Evolutionary conservation across 2,329 filamentous ascomycete genomes (phyloP), one percentile per base, ranked within the genome.

Genomic region (Talaromyces sp.): DNA sequence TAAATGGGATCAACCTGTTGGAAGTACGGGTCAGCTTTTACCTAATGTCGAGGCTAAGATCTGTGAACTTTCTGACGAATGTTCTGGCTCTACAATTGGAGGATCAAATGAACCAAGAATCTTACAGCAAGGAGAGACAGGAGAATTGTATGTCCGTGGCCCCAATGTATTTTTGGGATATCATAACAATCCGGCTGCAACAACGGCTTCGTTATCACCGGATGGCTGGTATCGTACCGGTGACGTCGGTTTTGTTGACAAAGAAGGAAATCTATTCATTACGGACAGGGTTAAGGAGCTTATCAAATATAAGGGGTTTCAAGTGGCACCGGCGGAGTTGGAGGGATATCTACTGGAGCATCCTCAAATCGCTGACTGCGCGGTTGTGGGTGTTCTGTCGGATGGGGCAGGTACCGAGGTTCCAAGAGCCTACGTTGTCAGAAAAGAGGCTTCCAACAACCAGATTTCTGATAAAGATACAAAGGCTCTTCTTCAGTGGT

Each of bases 201-300:
- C 76, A 24, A 68, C 71, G 31, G 74, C 75, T 10, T 75, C 72
- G 2, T 80, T 82, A 50, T 75, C 76, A 4, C 66, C 73, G 11
- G 59, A 71, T 3, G 78, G 77, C 0, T 82, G 80, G 80, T 80
- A 80, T 61, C 79, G 79, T 56, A 83, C 81, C 0, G 81, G 81
- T 1, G 81, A 83, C 63, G 76, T 82, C 1, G 81, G 79, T 54
- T 74, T 69, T 1, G 72, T 79, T 37, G 75, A 77, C 62, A 60
- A 64, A 0, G 50, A 75, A 1, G 76, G 76, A 1, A 68, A 71
- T 3, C 64, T 80, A 6, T 75, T 69, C 43, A 74, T 81, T 13
- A 73, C 79, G 9, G 78, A 77, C 1, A 69, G 78, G 1, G 77
- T 77, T 2, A 81, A 81, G 61, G 77, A 80, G 33, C 63, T 81